Conservation (phyloP, 495 filamentous ascomycete genomes). For the Trichoderma parareesei region DNA sequence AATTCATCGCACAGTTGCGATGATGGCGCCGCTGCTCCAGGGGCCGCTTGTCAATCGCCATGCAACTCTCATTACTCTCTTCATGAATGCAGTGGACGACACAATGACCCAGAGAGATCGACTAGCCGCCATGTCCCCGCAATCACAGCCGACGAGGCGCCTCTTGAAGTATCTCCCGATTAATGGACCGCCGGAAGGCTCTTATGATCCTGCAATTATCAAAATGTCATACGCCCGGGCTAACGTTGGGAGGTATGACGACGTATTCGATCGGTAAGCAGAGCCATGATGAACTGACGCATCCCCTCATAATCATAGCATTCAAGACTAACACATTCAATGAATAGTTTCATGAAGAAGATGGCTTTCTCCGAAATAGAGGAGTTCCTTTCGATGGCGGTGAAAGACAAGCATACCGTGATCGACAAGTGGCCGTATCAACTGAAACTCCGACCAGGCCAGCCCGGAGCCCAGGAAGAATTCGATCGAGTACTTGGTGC, state of each 20-base stretch:
- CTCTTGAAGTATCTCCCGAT: neutral
- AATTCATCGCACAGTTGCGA: neutral
- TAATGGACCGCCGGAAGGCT: no score
- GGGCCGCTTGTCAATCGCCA: slow-evolving; percentile 17
- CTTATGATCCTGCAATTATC: neutral
- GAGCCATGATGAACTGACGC: neutral
- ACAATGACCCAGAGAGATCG: no score
- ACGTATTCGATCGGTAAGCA: neutral
- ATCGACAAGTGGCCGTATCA: slow-evolving; percentile 32
- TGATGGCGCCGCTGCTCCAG: slow-evolving; percentile 20
- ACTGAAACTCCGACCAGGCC: slow-evolving; percentile 24
- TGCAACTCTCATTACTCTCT: slow-evolving; percentile 24
- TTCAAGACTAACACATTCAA: neutral
- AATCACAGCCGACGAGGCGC: neutral
- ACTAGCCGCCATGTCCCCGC: neutral
- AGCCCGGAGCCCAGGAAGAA: slow-evolving; percentile 28
- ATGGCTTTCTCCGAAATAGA: neutral
- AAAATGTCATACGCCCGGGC: neutral
- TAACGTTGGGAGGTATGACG: neutral
- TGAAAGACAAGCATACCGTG: slow-evolving; percentile 27
- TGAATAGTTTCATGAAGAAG: neutral
- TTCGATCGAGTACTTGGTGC: no score
- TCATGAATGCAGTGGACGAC: slow-evolving; percentile 25
- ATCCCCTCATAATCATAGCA: neutral
- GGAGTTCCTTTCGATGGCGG: neutral